phyloP scores from a whole-genome alignment of 495 filamentous ascomycete species.

The Tetracladium setigerum region DNA sequence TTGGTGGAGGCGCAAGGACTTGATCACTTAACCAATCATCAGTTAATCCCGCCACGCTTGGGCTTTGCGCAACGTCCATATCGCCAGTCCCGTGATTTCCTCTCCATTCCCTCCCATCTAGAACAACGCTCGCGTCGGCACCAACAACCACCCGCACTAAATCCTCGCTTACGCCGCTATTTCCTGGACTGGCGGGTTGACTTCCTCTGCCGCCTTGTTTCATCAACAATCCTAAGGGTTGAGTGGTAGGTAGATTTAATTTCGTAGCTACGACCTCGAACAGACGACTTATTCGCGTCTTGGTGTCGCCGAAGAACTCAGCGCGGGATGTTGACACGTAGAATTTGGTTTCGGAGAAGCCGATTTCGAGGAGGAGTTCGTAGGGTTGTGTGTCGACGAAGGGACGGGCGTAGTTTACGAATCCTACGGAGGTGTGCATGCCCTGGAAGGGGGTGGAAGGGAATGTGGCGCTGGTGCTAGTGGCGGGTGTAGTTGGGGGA shows the following conservation, averaged over 20 bases:
- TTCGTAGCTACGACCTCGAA: slow-evolving; percentile 78
- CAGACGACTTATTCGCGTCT: slow-evolving; percentile 61
- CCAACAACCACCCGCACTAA: slow-evolving; percentile 60
- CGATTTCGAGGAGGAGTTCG: slow-evolving; percentile 77
- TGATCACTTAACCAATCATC: no score
- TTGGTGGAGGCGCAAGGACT: no score
- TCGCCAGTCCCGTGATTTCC: slow-evolving; percentile 1
- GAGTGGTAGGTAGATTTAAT: slow-evolving; percentile 59
- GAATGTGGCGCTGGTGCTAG: background rate
- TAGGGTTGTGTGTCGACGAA: slow-evolving; percentile 62
- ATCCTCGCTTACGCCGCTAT: slow-evolving; percentile 63
- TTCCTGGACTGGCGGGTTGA: slow-evolving; percentile 57
- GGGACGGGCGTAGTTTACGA: slow-evolving; percentile 74
- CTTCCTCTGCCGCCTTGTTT: slow-evolving; percentile 38
- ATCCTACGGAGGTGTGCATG: slow-evolving; percentile 30
- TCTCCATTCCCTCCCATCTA: slow-evolving; percentile 55
- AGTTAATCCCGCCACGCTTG: slow-evolving; percentile 21
- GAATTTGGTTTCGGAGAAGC: slow-evolving; percentile 57
- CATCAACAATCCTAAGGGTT: slow-evolving; percentile 64
- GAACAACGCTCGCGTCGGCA: slow-evolving; percentile 58
- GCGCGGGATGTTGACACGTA: slow-evolving; percentile 49
- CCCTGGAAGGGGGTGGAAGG: background rate
- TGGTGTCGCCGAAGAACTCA: slow-evolving; percentile 63
- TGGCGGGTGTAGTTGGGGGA: background rate
- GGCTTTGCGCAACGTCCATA: background rate